Evolutionary conservation across 768 basidiomycete genomes (phyloP).

Genomic region (Cystofilobasidium ferigula): DNA sequence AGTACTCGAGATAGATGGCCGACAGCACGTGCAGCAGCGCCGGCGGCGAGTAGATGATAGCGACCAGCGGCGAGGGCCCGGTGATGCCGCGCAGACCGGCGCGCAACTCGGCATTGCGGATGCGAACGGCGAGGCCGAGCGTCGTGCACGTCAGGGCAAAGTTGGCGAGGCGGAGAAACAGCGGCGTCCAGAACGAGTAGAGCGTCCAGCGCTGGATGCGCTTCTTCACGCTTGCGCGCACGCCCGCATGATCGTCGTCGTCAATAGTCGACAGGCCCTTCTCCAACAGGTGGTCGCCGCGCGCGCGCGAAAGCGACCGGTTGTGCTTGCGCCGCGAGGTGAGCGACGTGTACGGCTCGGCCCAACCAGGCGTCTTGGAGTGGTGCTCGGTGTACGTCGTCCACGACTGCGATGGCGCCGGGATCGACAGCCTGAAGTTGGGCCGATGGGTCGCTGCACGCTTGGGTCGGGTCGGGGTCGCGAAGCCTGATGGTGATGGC

Average conservation of each 20-base stretch:
- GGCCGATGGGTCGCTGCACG: neutral
- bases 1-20: constrained; percentile 87
- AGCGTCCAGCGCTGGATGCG: neutral
- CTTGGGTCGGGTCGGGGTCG: neutral
- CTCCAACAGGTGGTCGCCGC: neutral
- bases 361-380: constrained; percentile 24
- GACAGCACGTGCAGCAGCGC: constrained; percentile 74
- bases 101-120: constrained; percentile 1
- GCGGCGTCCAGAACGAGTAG: constrained; percentile 15
- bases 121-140: constrained; percentile 18
- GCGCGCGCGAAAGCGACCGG: neutral
- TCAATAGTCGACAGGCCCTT: neutral
- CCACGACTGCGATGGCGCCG: neutral
- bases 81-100: constrained; percentile 12
- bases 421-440: neutral
- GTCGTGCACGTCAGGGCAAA: constrained; percentile 18
- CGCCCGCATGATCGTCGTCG: neutral
- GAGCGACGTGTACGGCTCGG: constrained; percentile 14
- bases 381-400: constrained; percentile 13
- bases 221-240: neutral
- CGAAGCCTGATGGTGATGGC: neutral
- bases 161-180: constrained; percentile 14
- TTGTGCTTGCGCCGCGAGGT: neutral
- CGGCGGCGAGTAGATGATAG: constrained; percentile 73
- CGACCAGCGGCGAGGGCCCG: constrained; percentile 39